Evolutionary conservation across 2,329 filamentous ascomycete species (phyloP), one percentile per base, ranked within the genome.

Genomic region (Coleophoma cylindrospora): DNA sequence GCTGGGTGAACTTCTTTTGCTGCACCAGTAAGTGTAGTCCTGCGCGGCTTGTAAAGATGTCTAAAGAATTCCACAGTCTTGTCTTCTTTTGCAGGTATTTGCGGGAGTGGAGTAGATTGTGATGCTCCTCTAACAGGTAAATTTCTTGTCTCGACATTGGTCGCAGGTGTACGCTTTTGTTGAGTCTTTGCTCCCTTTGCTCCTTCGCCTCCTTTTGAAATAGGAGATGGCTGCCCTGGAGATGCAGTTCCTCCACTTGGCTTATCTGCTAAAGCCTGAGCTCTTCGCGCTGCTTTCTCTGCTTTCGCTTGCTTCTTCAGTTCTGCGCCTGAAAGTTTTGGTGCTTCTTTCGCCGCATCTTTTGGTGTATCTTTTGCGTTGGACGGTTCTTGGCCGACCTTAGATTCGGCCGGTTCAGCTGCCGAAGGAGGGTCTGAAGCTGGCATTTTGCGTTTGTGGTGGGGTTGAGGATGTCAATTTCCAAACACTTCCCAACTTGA

Each of bases 261-360:
- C 54, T 67, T 68, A 19, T 44, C 41, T 15, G 27, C 41, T 27
- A 44, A 33, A 15, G 76, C 81, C 61, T 83, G 83, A 44, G 87
- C 89, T 70, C 91, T 79, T 55, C 89, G 79, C 41, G 90, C 90
- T 47, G 87, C 86, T 73, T 96, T 96, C 66, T 96, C 91, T 33
- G 89, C 91, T 68, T 95, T 91, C 55, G 86, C 86, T 66, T 82
- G 84, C 61, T 90, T 91, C 72, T 96, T 96, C 63, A 95, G 65
- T 95, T 54, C 87, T 17, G 89, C 90, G 34, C 79, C 79, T 2
- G 87, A 83, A 33, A 88, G 73, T 66, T 89, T 87, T 60, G 68
- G 62, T 17, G 67, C 57, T 14, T 69, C 66, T 34, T 57, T 51
- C 13, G 54, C 15, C 14, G 47, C 34, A 5, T 51, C 50, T 14